Evolutionary conservation across 257 asterid genomes (phyloP).

Genomic region (Galeopsis tetrahit): DNA sequence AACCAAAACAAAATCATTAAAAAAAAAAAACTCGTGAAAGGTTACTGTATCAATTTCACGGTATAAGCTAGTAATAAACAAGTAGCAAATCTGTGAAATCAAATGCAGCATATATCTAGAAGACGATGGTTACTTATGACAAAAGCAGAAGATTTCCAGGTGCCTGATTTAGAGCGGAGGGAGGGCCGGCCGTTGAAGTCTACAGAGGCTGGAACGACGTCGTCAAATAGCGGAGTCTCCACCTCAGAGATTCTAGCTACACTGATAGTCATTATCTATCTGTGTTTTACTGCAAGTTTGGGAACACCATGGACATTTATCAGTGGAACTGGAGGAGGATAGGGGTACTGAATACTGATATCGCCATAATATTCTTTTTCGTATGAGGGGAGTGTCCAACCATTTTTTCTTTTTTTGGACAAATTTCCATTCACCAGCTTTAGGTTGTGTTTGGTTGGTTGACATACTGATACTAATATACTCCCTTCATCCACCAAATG

Average conservation of each 20-base stretch:
- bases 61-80: neutral
- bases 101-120: too few relatives aligned
- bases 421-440: too few relatives aligned
- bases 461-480: too few relatives aligned
- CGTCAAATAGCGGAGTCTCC: slow-evolving; percentile 25
- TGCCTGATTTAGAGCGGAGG: slow-evolving; percentile 36
- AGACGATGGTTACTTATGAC: slow-evolving; percentile 30
- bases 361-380: too few relatives aligned
- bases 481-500: too few relatives aligned
- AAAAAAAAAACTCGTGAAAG: neutral
- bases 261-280: slow-evolving; percentile 16
- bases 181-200: slow-evolving; percentile 35
- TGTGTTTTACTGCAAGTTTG: neutral
- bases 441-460: too few relatives aligned
- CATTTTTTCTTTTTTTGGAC: too few relatives aligned
- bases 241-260: neutral
- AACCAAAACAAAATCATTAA: neutral
- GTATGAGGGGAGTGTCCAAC: too few relatives aligned
- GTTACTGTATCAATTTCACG: too few relatives aligned
- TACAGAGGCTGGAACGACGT: slow-evolving; percentile 32
- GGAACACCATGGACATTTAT: too few relatives aligned
- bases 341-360: too few relatives aligned
- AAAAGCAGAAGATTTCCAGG: slow-evolving; percentile 41
- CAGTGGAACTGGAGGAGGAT: too few relatives aligned
- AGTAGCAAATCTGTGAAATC: neutral